Conservation (phyloP, 2,329 filamentous ascomycete genomes). For the Laburnicola sp. region DNA sequence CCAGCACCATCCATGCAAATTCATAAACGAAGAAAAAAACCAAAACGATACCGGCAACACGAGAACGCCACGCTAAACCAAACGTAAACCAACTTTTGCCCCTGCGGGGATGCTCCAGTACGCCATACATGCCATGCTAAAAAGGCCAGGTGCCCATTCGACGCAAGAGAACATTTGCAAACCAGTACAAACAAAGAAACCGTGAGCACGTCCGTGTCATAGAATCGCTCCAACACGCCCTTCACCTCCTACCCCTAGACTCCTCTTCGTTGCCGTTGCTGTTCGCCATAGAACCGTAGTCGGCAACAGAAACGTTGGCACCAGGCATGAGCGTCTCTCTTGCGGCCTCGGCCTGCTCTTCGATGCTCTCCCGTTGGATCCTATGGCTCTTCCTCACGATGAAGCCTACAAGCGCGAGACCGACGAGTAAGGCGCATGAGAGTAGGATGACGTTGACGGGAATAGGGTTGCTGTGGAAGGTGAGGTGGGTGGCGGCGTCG, state of each 20-base stretch:
- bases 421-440: slow-evolving; percentile 63
- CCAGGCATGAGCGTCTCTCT: slow-evolving; percentile 43
- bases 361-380: slow-evolving; percentile 44
- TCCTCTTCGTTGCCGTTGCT: slow-evolving; percentile 16
- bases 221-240: neutral
- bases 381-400: slow-evolving; percentile 59
- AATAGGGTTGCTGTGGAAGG: slow-evolving; percentile 71
- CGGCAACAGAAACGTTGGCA: slow-evolving; percentile 20
- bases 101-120: too few relatives aligned
- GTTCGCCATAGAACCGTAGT: slow-evolving; percentile 28
- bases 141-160: too few relatives aligned
- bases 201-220: too few relatives aligned
- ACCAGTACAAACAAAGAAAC: too few relatives aligned
- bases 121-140: too few relatives aligned
- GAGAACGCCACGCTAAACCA: too few relatives aligned
- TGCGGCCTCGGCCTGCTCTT: slow-evolving; percentile 42
- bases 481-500: slow-evolving; percentile 74
- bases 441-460: slow-evolving; percentile 76
- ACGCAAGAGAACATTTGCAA: too few relatives aligned
- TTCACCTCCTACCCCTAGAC: slow-evolving; percentile 23
- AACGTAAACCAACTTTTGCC: too few relatives aligned
- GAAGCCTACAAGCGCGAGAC: slow-evolving; percentile 66
- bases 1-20: too few relatives aligned
- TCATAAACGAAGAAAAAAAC: too few relatives aligned
- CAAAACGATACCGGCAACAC: too few relatives aligned